phyloP scores from a whole-genome alignment of 257 asterid genomes.

The Scutellaria galericulata region DNA sequence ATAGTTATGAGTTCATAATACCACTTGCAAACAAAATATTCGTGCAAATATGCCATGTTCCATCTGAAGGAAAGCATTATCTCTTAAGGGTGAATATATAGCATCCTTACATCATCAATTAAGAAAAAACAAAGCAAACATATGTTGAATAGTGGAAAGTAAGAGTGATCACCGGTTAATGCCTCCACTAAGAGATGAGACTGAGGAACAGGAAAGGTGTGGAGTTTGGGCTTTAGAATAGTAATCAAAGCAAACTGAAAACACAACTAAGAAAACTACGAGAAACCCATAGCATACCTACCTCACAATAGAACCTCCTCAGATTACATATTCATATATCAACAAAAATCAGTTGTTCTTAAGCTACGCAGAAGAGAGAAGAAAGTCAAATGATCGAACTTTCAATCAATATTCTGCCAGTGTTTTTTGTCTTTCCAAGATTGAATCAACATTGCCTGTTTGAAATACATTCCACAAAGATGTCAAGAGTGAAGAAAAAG shows the following conservation, averaged over 20 bases:
- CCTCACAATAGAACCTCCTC: no score
- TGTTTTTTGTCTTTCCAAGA: neutral
- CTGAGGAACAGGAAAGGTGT: neutral
- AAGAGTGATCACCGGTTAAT: no score
- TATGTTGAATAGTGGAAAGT: neutral
- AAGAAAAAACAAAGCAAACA: neutral
- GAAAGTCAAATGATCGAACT: no score
- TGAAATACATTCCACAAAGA: neutral
- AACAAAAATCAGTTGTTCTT: no score
- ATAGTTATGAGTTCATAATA: neutral
- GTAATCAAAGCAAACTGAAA: conserved; percentile 2
- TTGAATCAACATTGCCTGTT: neutral
- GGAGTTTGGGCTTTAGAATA: conserved; percentile 4
- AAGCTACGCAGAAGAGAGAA: no score
- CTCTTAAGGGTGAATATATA: neutral
- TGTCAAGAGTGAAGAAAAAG: neutral
- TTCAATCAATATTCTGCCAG: no score
- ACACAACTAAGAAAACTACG: neutral
- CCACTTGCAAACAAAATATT: neutral
- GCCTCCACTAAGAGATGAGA: no score
- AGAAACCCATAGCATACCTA: neutral
- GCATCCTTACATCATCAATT: neutral
- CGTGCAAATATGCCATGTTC: neutral
- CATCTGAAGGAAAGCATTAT: neutral
- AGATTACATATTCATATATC: no score